Evolutionary conservation across 176 grass and related monocot species (phyloP).

Genomic region (Calamus simplicifolius): DNA sequence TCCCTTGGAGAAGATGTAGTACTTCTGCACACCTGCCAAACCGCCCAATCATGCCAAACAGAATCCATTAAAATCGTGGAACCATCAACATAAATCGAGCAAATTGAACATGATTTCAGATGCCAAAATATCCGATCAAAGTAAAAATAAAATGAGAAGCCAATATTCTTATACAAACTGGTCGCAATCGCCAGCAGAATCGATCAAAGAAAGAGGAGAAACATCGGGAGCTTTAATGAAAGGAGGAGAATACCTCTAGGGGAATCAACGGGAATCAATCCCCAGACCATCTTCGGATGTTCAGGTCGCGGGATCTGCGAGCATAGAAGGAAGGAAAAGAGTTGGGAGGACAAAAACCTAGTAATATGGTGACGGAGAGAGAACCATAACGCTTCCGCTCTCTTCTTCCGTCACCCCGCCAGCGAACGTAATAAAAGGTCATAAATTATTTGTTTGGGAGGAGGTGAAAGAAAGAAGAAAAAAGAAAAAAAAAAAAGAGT

Average conservation of each 20-base stretch:
- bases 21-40: constrained; percentile 49
- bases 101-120: background rate
- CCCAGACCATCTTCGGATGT: constrained; percentile 56
- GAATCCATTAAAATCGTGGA: too few relatives aligned
- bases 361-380: too few relatives aligned
- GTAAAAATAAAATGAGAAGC: background rate
- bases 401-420: too few relatives aligned
- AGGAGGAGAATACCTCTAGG: constrained; percentile 34
- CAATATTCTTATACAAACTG: too few relatives aligned
- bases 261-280: constrained; percentile 50
- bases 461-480: too few relatives aligned
- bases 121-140: background rate
- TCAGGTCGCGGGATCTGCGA: too few relatives aligned
- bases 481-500: too few relatives aligned
- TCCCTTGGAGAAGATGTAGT: constrained; percentile 68
- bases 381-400: too few relatives aligned
- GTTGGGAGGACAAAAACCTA: too few relatives aligned
- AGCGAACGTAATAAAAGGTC: too few relatives aligned
- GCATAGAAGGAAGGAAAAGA: too few relatives aligned
- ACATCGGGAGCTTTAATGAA: background rate
- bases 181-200: background rate
- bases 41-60: background rate
- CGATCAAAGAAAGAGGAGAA: background rate
- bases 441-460: too few relatives aligned
- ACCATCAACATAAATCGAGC: background rate